Evolutionary conservation across 352 stramenopile genomes (phyloP), one percentile per base, ranked within the genome.

Genomic region (Phytophthora ohioensis): DNA sequence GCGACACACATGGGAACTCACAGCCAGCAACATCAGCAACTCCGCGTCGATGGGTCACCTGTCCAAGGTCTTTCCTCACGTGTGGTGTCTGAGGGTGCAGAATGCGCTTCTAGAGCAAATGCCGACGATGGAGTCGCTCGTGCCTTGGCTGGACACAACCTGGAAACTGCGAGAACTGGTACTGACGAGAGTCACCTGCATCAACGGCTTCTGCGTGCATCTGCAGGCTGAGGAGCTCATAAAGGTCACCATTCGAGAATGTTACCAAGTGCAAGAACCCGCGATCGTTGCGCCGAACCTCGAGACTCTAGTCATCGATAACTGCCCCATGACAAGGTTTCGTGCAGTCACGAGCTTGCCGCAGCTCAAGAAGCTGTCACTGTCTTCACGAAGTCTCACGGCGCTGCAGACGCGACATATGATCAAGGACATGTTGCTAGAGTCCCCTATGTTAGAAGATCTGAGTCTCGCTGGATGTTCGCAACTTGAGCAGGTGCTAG

Each of bases 251-350:
- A 71, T 92, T 64, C 51, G 65, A 1, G 71, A 91, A 57, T 94
- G 86, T 61, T 87, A 84, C 61, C 75, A 90, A 46, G 61, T 94
- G 59, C 79, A 83, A 57, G 69, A 79, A 11, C 86, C 80, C 1
- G 61, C 75, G 13, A 77, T 92, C 31, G 12, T 67, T 7, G 73
- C 71, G 3, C 60, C 74, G 4, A 71, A 69, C 3, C 56, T 87
- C 56, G 74, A 83, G 34, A 55, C 38, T 9, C 27, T 94, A 11
- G 45, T 76, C 8, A 64, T 94, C 5, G 53, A 84, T 5, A 74
- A 88, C 47, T 88, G 84, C 21, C 69, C 81, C 9, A 31, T 91
- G 10, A 76, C 59, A 2, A 60, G 71, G 15, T 83, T 94, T 21
- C 69, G 79, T 31, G 36, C 69, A 1, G 76, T 80, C 15, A 85